These are phyloP conservation scores for Podaxis mareebaensis DNA, from an alignment of 768 basidiomycete species.

Conservation along the genomic window DNA sequence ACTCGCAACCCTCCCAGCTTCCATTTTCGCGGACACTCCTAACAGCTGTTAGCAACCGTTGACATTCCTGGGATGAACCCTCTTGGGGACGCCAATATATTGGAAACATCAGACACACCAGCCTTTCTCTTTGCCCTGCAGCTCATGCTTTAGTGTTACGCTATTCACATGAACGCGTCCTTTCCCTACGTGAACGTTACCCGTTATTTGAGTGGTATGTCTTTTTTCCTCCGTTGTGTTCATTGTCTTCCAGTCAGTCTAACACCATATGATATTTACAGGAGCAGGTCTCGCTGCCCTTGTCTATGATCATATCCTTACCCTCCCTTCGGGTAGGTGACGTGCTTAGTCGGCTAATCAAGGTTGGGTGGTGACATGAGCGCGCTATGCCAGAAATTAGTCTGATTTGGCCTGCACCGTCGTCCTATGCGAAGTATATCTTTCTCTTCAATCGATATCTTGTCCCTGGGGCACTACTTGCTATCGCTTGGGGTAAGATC, in stretches of 20 bases:
- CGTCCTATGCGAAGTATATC: constrained; percentile 1
- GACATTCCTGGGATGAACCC: not conserved
- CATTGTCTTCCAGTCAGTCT: not conserved
- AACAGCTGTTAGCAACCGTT: not conserved
- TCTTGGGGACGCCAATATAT: not conserved
- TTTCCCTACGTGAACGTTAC: constrained; percentile 7
- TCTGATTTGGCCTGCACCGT: constrained; percentile 6
- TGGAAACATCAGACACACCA: not conserved
- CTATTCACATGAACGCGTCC: not conserved
- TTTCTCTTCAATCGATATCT: constrained; percentile 5
- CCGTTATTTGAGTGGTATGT: constrained; percentile 12
- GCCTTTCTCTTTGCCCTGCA: not conserved
- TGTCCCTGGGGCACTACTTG: not conserved
- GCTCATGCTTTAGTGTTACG: not conserved
- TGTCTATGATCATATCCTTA: constrained; percentile 10
- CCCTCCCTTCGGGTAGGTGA: not conserved
- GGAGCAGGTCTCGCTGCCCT: constrained; percentile 12
- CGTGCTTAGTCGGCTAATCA: not conserved
- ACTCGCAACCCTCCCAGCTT: not conserved
- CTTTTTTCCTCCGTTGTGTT: not conserved
- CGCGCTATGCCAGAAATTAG: not conserved
- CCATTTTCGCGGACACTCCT: not conserved
- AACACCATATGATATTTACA: not conserved
- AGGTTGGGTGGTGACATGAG: not conserved
- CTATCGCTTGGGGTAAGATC: not conserved